Conservation (phyloP, 768 basidiomycete genomes). For the Leccinum variicolor region DNA sequence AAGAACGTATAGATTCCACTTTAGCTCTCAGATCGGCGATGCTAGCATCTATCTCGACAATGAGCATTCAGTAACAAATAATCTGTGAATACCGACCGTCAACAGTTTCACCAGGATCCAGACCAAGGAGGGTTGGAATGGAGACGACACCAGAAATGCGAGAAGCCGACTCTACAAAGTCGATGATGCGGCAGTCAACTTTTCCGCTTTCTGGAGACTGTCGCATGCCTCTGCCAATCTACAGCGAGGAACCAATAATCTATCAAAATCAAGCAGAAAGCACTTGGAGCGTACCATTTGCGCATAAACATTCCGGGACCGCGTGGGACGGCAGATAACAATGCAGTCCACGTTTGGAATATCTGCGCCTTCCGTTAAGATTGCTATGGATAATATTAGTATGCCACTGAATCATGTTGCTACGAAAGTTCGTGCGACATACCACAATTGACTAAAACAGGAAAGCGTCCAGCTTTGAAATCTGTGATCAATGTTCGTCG, state of each 20-base stretch:
- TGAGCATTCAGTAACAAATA: neutral
- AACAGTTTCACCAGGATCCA: constrained; percentile 64
- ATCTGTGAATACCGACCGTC: constrained; percentile 44
- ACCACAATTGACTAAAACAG: constrained; percentile 91
- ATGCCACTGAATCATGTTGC: neutral
- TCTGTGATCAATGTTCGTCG: constrained; percentile 59
- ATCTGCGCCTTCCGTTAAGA: constrained; percentile 92
- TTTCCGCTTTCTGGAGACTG: constrained; percentile 81
- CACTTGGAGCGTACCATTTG: constrained; percentile 68
- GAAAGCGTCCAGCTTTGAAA: constrained; percentile 73
- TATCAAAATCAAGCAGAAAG: neutral
- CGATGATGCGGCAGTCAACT: constrained; percentile 81
- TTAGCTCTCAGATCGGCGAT: constrained; percentile 46
- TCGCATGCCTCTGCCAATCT: constrained; percentile 94
- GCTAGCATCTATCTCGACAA: constrained; percentile 44
- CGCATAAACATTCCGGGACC: constrained; percentile 83
- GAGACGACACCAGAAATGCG: constrained; percentile 72
- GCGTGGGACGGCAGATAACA: constrained; percentile 82
- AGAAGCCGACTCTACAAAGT: constrained; percentile 78
- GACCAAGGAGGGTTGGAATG: constrained; percentile 79
- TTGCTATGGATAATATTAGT: constrained; percentile 40
- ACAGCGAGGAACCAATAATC: neutral
- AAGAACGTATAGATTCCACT: constrained; percentile 22
- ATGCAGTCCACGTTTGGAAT: constrained; percentile 95
- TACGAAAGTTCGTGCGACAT: constrained; percentile 17